phyloP scores from a whole-genome alignment of 805 yeast genomes.

The Komagataella kurtzmanii region DNA sequence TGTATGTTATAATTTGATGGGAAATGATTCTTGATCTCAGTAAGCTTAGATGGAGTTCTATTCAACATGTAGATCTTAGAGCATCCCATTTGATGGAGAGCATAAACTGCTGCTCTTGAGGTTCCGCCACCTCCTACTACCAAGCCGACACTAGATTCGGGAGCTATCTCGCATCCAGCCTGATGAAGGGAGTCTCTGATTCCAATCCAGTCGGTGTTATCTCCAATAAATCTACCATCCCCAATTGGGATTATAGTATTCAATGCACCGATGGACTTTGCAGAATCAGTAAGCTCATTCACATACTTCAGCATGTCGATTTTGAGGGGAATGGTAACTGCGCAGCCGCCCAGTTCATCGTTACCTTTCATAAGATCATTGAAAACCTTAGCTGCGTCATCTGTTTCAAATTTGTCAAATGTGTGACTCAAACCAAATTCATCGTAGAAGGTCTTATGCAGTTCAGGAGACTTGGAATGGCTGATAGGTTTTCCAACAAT shows the following conservation, averaged over 20 bases:
- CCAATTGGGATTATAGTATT: constrained; percentile 66
- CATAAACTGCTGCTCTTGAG: constrained; percentile 86
- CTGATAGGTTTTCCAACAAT: constrained; percentile 73
- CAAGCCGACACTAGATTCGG: constrained; percentile 34
- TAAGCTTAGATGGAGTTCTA: constrained; percentile 59
- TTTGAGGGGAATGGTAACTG: constrained; percentile 90
- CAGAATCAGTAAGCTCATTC: constrained; percentile 60
- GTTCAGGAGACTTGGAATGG: constrained; percentile 81
- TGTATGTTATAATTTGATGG: constrained; percentile 46
- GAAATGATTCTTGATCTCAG: constrained; percentile 45
- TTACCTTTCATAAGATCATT: constrained; percentile 29
- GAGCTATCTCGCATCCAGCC: constrained; percentile 42
- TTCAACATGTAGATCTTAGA: constrained; percentile 63
- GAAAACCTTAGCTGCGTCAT: constrained; percentile 42
- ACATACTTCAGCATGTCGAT: constrained; percentile 61
- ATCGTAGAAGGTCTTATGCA: constrained; percentile 72
- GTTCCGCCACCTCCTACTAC: constrained; percentile 98
- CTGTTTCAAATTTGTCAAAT: constrained; percentile 58
- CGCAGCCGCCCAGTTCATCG: constrained; percentile 76
- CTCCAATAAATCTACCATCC: constrained; percentile 46
- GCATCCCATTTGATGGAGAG: constrained; percentile 72
- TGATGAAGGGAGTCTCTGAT: constrained; percentile 53
- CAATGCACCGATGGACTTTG: constrained; percentile 80
- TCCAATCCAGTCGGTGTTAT: constrained; percentile 95
- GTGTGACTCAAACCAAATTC: constrained; percentile 66